These are phyloP conservation scores for Ustilago cynodontis DNA, from an alignment of 1,284 basidiomycete genomes.

Conservation along the genomic window DNA sequence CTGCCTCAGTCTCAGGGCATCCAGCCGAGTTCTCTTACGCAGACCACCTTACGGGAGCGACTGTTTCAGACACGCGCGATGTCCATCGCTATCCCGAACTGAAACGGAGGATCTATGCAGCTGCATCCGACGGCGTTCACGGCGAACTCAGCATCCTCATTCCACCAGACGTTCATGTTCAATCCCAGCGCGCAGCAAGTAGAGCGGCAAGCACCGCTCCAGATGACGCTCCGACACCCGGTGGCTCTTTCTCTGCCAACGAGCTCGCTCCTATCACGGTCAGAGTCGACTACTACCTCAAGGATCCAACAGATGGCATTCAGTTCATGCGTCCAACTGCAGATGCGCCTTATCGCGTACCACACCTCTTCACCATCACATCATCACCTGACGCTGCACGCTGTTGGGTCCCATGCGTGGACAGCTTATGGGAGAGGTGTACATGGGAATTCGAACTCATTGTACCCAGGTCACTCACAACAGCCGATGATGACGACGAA, in stretches of 20 bases:
- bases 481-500: constrained; percentile 41
- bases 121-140: constrained; percentile 88
- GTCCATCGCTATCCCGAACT: constrained; percentile 91
- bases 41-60: constrained; percentile 81
- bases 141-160: constrained; percentile 93
- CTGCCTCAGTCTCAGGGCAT: constrained; percentile 75
- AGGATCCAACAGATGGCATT: constrained; percentile 85
- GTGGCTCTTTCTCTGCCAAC: constrained; percentile 42
- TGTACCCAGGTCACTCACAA: constrained; percentile 78
- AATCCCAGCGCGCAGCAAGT: constrained; percentile 32
- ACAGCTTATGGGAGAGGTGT: constrained; percentile 94
- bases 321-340: constrained; percentile 86
- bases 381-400: constrained; percentile 89
- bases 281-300: constrained; percentile 82
- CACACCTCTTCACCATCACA: constrained; percentile 91
- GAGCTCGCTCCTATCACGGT: constrained; percentile 84
- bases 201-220: constrained; percentile 34
- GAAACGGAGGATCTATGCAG: constrained; percentile 90
- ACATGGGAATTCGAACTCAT: constrained; percentile 99
- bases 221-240: constrained; percentile 42
- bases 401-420: constrained; percentile 97
- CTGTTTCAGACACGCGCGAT: constrained; percentile 77
- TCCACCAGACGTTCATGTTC: constrained; percentile 75
- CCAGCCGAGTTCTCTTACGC: constrained; percentile 79
- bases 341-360: constrained; percentile 81